Conservation (phyloP, 306 rosid genomes). For the Dicorynia guianensis region DNA sequence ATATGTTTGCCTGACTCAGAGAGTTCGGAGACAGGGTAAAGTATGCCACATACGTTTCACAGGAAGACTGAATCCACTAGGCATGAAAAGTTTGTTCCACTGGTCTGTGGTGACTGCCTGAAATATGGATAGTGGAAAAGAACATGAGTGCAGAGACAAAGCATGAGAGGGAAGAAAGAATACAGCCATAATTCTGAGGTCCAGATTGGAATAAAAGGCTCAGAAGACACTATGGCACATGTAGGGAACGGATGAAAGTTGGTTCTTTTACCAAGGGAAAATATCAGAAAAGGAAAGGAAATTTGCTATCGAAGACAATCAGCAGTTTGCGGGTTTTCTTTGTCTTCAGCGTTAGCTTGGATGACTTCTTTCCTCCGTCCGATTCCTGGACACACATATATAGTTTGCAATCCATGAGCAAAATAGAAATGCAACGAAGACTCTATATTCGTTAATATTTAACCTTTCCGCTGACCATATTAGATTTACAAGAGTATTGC, state of each 20-base stretch:
- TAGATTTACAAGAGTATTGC: constrained; percentile 25
- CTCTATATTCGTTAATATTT: neutral
- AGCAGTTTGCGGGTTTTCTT: constrained; percentile 6
- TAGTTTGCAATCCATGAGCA: constrained; percentile 37
- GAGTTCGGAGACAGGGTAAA: constrained; percentile 54
- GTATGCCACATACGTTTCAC: constrained; percentile 75
- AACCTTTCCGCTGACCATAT: constrained; percentile 35
- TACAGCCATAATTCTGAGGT: constrained; percentile 57
- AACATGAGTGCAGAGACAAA: constrained; percentile 44
- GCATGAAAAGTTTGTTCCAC: constrained; percentile 62
- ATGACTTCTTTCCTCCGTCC: neutral
- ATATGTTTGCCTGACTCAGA: constrained; percentile 54
- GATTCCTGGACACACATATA: constrained; percentile 2
- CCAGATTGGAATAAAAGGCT: neutral
- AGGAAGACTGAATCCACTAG: constrained; percentile 54
- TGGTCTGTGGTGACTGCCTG: constrained; percentile 46
- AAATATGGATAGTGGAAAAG: constrained; percentile 37
- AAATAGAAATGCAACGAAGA: constrained; percentile 32
- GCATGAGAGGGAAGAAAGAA: constrained; percentile 37
- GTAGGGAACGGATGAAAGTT: constrained; percentile 14
- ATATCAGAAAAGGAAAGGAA: neutral
- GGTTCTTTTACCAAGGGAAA: neutral
- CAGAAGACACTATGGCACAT: constrained; percentile 25
- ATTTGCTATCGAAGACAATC: constrained; percentile 1
- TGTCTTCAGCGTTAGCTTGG: constrained; percentile 14